A percentile compares a stretch with the other conserved stretches of the same genome.
These are phyloP conservation scores for Lantana camara DNA, from an alignment of 257 asterid species.

Conservation along the genomic window DNA sequence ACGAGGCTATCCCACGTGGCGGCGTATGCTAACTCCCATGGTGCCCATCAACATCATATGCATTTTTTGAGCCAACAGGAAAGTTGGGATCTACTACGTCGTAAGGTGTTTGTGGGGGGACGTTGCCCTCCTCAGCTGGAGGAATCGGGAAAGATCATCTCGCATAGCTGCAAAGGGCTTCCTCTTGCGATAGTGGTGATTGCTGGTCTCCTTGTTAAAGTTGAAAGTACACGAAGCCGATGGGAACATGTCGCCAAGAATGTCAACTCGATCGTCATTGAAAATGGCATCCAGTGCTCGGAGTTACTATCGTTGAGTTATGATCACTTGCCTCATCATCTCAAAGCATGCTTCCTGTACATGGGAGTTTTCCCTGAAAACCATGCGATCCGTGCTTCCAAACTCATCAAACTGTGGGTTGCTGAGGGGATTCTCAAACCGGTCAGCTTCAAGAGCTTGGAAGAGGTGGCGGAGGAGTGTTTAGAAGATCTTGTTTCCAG, in stretches of 20 bases:
- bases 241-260: conserved; percentile 23
- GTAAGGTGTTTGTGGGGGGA: neutral
- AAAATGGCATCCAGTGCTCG: neutral
- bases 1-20: neutral
- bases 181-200: conserved; percentile 23
- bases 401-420: neutral
- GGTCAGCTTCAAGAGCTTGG: neutral
- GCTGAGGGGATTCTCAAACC: neutral
- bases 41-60: neutral
- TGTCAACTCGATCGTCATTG: neutral
- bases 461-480: neutral
- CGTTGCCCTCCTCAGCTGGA: neutral
- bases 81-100: neutral
- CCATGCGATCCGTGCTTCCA: neutral
- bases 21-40: neutral
- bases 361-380: neutral
- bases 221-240: neutral
- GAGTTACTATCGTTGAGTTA: conserved; percentile 9
- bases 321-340: conserved; percentile 25
- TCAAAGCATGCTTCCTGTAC: neutral
- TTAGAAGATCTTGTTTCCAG: neutral
- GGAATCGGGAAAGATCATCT: neutral
- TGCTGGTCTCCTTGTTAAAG: conserved; percentile 13
- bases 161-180: conserved; percentile 22
- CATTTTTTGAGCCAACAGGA: neutral